These are phyloP conservation scores for Meripilus lineatus DNA, from an alignment of 1,284 basidiomycete genomes.

Conservation along the genomic window DNA sequence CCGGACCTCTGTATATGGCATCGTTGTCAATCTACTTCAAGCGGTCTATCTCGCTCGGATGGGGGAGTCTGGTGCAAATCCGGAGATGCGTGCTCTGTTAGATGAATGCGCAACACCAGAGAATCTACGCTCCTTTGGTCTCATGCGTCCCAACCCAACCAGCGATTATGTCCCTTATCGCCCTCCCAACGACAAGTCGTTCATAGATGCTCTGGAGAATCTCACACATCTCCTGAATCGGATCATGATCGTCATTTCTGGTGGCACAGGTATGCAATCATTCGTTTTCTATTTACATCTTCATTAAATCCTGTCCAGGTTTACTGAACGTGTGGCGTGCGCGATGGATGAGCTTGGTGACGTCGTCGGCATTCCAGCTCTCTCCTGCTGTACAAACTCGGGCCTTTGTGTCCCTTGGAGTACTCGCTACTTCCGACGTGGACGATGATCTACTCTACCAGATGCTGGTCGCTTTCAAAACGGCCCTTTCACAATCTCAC, in stretches of 20 bases:
- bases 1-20: conserved; percentile 77
- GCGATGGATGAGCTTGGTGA: conserved; percentile 90
- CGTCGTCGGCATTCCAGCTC: conserved; percentile 89
- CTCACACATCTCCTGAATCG: conserved; percentile 63
- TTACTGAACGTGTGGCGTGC: conserved; percentile 90
- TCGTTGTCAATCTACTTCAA: conserved; percentile 78
- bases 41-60: conserved; percentile 57
- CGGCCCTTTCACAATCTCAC: conserved; percentile 54
- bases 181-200: conserved; percentile 52
- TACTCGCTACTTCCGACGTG: conserved; percentile 73
- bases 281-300: neutral
- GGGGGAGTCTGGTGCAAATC: conserved; percentile 49
- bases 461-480: conserved; percentile 79
- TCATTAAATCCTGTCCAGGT: conserved; percentile 39
- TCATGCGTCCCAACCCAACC: conserved; percentile 51
- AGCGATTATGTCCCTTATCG: conserved; percentile 61
- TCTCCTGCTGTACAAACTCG: conserved; percentile 88
- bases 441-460: conserved; percentile 89
- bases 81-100: conserved; percentile 58
- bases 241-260: conserved; percentile 62
- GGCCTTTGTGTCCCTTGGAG: conserved; percentile 83
- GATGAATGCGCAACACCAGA: conserved; percentile 54
- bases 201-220: conserved; percentile 63
- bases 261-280: conserved; percentile 64
- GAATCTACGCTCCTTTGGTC: conserved; percentile 70